Evolutionary conservation across 2,329 filamentous ascomycete genomes (phyloP), one percentile per base, ranked within the genome.

Genomic region (Fusarium graminum): DNA sequence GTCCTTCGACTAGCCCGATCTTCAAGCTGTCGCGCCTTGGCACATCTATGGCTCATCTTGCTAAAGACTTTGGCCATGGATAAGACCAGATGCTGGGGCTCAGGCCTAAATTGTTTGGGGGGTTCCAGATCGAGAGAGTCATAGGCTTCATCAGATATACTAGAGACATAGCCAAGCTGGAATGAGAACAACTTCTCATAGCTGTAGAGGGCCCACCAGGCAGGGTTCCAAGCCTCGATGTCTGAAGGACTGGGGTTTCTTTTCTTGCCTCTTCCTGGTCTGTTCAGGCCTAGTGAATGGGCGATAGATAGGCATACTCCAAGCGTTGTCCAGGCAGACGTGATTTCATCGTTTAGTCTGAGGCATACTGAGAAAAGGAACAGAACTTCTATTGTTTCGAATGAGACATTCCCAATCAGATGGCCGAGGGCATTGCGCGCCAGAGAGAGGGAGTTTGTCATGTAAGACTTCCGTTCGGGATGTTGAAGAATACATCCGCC

Each of bases 201-300:
- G 13, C 45, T 53, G 2, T 60, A 60, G 0, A 60, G 4, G 4
- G 45, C 55, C 55, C 57, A 60, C 57, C 57, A 60, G 0, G 28
- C 28, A 0, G 57, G 55, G 14, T 16, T 60, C 57, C 57, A 60
- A 0, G 54, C 43, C 0, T 60, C 55, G 0, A 36, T 51, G 0
- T 34, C 30, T 0, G 32, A n/a, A 0, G 22, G 14, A 6, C 17
- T 39, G 13, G 22, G 8, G 0, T 8, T 55, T 0, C 19, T 60
- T 0, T 10, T 29, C 5, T 38, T 14, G 0, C 36, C 19, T 1
- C 26, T 34, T 0, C 36, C 44, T 0, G 32, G 32, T 0, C 41
- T n/a, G 0, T 53, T 44, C 0, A 60, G 45, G 0, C 55, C 55
- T 0, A 60, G 28, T 0, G 39, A 53, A 11, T 60, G 57, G 0